Evolutionary conservation across 257 asterid species (phyloP).

Genomic region (Przewalskia tangutica): DNA sequence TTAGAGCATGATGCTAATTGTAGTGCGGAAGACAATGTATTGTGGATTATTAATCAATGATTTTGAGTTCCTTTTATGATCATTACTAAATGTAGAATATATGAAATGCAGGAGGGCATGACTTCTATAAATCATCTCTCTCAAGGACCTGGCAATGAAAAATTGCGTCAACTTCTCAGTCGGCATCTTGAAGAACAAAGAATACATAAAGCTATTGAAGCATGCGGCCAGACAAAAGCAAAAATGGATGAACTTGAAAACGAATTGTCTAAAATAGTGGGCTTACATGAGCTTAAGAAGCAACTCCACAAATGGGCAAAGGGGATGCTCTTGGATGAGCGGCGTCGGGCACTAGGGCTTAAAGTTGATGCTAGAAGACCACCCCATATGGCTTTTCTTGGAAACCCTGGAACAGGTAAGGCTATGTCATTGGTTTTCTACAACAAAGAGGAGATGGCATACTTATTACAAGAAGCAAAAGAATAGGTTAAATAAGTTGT

Average conservation of each 20-base stretch:
- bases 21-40: constrained; percentile 83
- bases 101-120: constrained; percentile 67
- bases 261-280: constrained; percentile 60
- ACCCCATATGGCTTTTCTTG: constrained; percentile 93
- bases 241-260: constrained; percentile 76
- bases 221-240: constrained; percentile 69
- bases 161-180: constrained; percentile 54
- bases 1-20: constrained; percentile 72
- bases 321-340: constrained; percentile 84
- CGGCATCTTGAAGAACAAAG: constrained; percentile 70
- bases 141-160: constrained; percentile 67
- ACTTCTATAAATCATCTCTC: constrained; percentile 80
- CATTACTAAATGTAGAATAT: constrained; percentile 23
- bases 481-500: background rate
- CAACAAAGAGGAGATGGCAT: background rate
- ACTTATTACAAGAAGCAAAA: background rate
- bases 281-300: constrained; percentile 52
- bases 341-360: constrained; percentile 77
- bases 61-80: constrained; percentile 2
- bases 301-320: constrained; percentile 85
- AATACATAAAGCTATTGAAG: constrained; percentile 65
- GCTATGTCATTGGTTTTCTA: background rate
- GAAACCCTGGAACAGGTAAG: constrained; percentile 91
- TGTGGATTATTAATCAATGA: background rate
- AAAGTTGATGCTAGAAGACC: constrained; percentile 71